Evolutionary conservation across 2,329 filamentous ascomycete genomes (phyloP), one percentile per base, ranked within the genome.

Genomic region (Lachnellula willkommii): DNA sequence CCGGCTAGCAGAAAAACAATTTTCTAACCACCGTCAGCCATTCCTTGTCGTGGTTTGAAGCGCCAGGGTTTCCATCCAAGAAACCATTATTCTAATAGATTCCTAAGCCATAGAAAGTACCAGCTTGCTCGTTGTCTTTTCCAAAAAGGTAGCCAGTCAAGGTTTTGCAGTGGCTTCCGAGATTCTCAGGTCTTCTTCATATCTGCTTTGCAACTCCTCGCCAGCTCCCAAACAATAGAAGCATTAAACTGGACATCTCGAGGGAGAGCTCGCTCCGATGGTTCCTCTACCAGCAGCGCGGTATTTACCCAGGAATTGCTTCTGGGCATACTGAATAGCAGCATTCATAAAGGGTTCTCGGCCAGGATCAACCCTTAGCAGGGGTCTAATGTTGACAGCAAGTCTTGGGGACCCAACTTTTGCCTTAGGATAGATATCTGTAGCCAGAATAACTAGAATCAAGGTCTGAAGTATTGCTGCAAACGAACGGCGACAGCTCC

Each of bases 41-140:
- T 56, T 28, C 42, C 48, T n/a, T 39, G 50, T 37, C 32, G 43
- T 2, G 58, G 56, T 49, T 63, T 48, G 36, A 61, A 63, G 12
- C 35, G 7, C 53, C 53, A 22, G 61, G 20, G 50, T 59, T 63
- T 9, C 55, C 59, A 39, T 58, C 52, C 26, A 57, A 46, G 45
- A 58, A 61, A 2, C 52, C 55, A 40, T 59, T 60, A 17, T 58
- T 62, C 43, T 52, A 45, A 47, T 59, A 58, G 7, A 56, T 35
- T 5, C 45, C 53, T 3, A 59, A 15, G 1, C 53, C 54, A 15
- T 49, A 48, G 17, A 61, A 61, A 1, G 42, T 42, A 4, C 54
- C 55, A 14, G 55, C 26, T n/a, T 61, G 53, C 46, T 61, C 59
- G 17, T 57, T 36, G 24, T 63, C 57, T 40, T 58, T 53, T 9